Evolutionary conservation across 202 grass and related monocot species (phyloP).

Genomic region (Brachypodium distachyon): DNA sequence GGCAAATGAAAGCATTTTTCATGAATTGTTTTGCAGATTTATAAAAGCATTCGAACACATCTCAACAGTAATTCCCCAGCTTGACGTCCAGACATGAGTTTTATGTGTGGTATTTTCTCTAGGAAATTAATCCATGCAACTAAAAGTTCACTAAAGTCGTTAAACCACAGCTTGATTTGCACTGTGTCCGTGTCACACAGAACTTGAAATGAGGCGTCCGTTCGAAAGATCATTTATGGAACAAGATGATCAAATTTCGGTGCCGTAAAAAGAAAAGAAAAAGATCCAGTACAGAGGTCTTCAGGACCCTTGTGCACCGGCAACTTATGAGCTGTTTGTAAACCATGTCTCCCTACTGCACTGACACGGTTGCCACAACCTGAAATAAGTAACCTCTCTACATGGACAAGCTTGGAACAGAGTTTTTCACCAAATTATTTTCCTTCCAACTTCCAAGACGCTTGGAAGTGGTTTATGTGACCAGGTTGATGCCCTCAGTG

Average conservation of each 20-base stretch:
- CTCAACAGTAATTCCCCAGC: no score
- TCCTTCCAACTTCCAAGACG: background rate
- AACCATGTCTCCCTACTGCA: background rate
- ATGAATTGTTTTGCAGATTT: no score
- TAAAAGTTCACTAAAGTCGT: background rate
- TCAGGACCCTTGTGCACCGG: background rate
- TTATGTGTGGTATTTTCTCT: no score
- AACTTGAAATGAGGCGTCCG: background rate
- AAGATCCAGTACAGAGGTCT: background rate
- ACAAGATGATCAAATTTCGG: background rate
- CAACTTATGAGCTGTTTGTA: background rate
- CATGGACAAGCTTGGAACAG: background rate
- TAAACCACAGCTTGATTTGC: background rate
- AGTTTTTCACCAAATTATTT: slow-evolving; percentile 6
- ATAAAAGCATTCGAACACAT: no score
- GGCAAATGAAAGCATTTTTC: no score
- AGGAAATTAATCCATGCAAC: no score
- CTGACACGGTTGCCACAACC: background rate
- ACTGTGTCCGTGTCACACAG: background rate
- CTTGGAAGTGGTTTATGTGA: slow-evolving; percentile 27
- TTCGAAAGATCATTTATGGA: background rate
- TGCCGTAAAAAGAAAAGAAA: background rate
- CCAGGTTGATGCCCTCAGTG: slow-evolving; percentile 41
- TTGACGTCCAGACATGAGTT: no score
- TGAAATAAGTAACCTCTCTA: background rate